Conservation (phyloP, 768 basidiomycete species). For the Mycena maculata region DNA sequence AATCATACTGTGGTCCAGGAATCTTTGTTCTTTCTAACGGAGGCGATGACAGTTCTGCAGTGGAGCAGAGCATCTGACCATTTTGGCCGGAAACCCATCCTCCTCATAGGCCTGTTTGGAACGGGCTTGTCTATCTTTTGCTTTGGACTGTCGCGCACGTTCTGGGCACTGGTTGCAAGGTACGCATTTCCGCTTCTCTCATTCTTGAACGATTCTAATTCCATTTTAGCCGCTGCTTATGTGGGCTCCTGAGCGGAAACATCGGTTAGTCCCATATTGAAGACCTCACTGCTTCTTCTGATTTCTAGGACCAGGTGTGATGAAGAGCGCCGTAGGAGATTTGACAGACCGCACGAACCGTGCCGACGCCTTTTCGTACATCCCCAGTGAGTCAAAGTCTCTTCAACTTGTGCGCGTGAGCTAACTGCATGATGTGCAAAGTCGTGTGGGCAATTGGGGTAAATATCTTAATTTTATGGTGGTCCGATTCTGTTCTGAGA, state of each 20-base stretch:
- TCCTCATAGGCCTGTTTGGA: constrained; percentile 66
- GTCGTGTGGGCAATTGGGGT: constrained; percentile 58
- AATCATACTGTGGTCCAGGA: constrained; percentile 52
- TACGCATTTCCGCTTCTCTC: constrained; percentile 32
- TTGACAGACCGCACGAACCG: constrained; percentile 72
- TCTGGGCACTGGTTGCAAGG: constrained; percentile 69
- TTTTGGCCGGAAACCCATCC: constrained; percentile 70
- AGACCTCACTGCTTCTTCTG: too few species aligned
- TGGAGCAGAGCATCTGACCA: constrained; percentile 74
- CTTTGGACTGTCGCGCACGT: constrained; percentile 72
- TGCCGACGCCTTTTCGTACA: constrained; percentile 49
- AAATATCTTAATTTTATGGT: not conserved
- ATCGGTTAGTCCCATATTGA: constrained; percentile 64
- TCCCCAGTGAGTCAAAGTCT: constrained; percentile 23
- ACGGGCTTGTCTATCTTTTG: constrained; percentile 62
- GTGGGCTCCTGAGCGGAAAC: constrained; percentile 76
- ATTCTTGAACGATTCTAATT: constrained; percentile 3
- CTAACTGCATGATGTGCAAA: constrained; percentile 50
- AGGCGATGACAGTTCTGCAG: constrained; percentile 68
- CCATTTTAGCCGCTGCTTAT: constrained; percentile 71
- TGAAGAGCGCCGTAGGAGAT: constrained; percentile 79
- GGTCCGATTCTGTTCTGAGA: constrained; percentile 50
- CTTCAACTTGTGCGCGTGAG: constrained; percentile 16
- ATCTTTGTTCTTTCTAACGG: constrained; percentile 70
- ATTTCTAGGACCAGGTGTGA: constrained; percentile 58